Evolutionary conservation across 306 rosid species (phyloP).

Genomic region (Vigna hirtella): DNA sequence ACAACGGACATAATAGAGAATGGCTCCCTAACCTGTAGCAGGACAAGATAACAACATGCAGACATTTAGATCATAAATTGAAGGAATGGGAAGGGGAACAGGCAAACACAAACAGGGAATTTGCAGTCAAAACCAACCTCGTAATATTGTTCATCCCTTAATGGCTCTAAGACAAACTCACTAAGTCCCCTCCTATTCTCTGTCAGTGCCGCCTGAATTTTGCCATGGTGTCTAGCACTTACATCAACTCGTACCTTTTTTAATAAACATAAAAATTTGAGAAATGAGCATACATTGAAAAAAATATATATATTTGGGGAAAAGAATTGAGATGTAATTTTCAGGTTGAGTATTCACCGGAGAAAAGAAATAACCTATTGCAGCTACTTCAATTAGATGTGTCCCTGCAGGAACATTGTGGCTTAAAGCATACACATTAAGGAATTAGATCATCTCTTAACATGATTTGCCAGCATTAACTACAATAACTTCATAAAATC

Average conservation of each 20-base stretch:
- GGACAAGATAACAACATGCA: slow-evolving; percentile 43
- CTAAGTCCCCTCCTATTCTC: slow-evolving; percentile 83
- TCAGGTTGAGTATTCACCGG: slow-evolving; percentile 65
- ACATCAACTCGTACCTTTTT: slow-evolving; percentile 96
- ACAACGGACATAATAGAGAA: slow-evolving; percentile 83
- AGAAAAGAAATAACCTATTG: slow-evolving; percentile 86
- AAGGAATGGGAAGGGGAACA: slow-evolving; percentile 1
- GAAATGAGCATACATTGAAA: slow-evolving; percentile 21
- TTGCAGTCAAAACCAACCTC: slow-evolving; percentile 66
- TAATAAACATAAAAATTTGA: slow-evolving; percentile 20
- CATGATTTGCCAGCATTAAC: slow-evolving; percentile 33
- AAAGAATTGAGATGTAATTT: slow-evolving; percentile 26
- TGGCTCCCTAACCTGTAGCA: slow-evolving; percentile 86
- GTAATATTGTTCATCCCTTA: slow-evolving; percentile 80
- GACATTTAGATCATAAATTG: slow-evolving; percentile 33
- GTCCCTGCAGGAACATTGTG: slow-evolving; percentile 94
- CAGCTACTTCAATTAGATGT: slow-evolving; percentile 95
- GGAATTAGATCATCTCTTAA: slow-evolving; percentile 45
- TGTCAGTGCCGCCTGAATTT: slow-evolving; percentile 94
- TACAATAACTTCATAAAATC: slow-evolving; percentile 22
- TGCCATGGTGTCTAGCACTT: slow-evolving; percentile 96
- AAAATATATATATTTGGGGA: background rate
- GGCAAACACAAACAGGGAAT: background rate
- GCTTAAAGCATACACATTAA: slow-evolving; percentile 71
- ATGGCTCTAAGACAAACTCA: slow-evolving; percentile 90